Evolutionary conservation across 1,284 basidiomycete genomes (phyloP), one percentile per base, ranked within the genome.

Genomic region (Caloboletus firmus): DNA sequence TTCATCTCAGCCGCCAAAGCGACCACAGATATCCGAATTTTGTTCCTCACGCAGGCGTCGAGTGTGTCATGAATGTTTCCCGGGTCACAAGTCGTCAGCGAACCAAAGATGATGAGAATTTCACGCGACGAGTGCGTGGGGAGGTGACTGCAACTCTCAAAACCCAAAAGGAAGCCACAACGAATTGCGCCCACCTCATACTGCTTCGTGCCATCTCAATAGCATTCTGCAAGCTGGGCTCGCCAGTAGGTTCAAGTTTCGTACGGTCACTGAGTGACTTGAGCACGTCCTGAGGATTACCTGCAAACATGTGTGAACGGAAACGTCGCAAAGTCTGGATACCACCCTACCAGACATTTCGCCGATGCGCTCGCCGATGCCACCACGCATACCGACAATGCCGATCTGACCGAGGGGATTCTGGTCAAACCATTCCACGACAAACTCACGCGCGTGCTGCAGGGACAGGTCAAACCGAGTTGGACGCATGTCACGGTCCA

Each of bases 371-470:
- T 97, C 93, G 0, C 93, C 93, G 31, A 95, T 71, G 0, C 95
- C 91, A 47, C 90, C 85, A 20, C 95, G 80, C 84, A 98, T 93
- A 9, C 90, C 89, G n/a, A 96, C 91, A 28, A 96, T 75, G 5
- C 92, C 94, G 58, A 97, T 89, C 72, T 99, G 96, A n/a, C 96
- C 95, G 18, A 99, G 81, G 0, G 96, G 96, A 66, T 99, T 99
- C 74, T 99, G 97, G 73, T 99, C 97, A 72, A 98, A 99, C 93
- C 96, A 99, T 70, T 99, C 96, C 9, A 83, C 78, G 22, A 98
- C 82, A 63, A 99, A 99, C 59, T 93, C 89, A 52, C 92, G 82
- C 17, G 93, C 82, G 67, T 95, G 96, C 65, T 94, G 88, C 37
- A 99, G 74, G 59, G 88, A 89, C 40, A 98, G 74, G 65, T 97